Conservation (phyloP, 371 early-diverging fungal species). For the Mortierella sp. region DNA sequence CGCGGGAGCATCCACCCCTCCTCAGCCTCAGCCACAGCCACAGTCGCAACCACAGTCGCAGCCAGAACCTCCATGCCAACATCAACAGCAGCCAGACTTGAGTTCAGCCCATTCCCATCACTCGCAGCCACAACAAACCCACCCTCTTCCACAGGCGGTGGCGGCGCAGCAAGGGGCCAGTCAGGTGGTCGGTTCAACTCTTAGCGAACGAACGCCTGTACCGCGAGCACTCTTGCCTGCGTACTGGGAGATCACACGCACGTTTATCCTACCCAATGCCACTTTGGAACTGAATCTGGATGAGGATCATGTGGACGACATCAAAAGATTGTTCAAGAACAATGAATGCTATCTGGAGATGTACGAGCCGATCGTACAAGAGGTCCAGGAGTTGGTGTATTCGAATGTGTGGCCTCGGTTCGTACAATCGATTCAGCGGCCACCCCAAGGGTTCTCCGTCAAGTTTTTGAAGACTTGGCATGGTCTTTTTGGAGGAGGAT, state of each 20-base stretch:
- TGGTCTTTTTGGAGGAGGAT: constrained; percentile 3
- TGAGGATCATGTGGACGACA: constrained; percentile 14
- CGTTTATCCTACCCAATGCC: constrained; percentile 39
- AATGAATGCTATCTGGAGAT: constrained; percentile 39
- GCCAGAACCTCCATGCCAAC: too few species aligned
- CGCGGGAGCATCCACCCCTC: constrained; percentile 1
- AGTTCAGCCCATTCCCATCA: too few species aligned
- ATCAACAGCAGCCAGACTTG: too few species aligned
- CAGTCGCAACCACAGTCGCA: background rate
- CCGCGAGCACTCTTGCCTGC: constrained; percentile 32
- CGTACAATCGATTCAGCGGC: constrained; percentile 30
- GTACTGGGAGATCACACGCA: constrained; percentile 36
- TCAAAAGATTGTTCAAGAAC: constrained; percentile 19
- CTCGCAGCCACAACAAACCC: background rate
- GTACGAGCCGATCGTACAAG: constrained; percentile 39
- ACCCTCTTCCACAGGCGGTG: background rate
- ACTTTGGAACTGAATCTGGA: constrained; percentile 29
- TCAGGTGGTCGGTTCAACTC: background rate
- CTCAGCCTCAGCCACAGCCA: background rate
- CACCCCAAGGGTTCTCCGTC: constrained; percentile 21
- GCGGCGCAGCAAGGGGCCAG: too few species aligned
- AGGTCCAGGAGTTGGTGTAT: constrained; percentile 44
- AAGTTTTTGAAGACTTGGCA: constrained; percentile 25
- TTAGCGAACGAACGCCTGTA: constrained; percentile 20
- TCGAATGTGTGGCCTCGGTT: constrained; percentile 49